Conservation (phyloP, 768 basidiomycete species). For the Terana coerulea region DNA sequence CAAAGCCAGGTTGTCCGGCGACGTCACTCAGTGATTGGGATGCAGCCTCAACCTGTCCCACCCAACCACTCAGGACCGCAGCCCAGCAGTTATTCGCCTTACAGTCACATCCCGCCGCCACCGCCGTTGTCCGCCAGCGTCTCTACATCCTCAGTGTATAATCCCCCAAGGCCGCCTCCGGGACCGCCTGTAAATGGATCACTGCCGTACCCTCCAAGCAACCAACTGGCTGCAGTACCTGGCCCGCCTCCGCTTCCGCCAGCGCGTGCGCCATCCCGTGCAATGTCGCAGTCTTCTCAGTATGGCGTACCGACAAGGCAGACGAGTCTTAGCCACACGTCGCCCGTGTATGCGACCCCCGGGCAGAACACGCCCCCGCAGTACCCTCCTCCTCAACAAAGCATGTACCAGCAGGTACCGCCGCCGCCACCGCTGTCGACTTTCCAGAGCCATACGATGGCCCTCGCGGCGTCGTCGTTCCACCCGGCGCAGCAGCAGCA, state of each 20-base stretch:
- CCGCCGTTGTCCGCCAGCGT: not conserved
- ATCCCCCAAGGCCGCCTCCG: not conserved
- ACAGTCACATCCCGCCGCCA: conserved; percentile 22
- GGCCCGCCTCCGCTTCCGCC: conserved; percentile 30
- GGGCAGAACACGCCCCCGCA: conserved; percentile 11
- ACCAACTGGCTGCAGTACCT: conserved; percentile 3
- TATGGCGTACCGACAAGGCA: conserved; percentile 1
- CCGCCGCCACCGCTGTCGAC: conserved; percentile 9
- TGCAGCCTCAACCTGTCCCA: conserved; percentile 1
- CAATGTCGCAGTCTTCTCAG: not conserved
- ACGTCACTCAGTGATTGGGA: conserved; percentile 1
- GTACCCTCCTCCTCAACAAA: conserved; percentile 11
- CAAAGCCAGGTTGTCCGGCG: not conserved
- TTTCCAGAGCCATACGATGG: conserved; percentile 2
- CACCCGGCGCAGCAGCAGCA: not conserved
- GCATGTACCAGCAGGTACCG: conserved; percentile 1
- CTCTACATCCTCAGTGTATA: not conserved
- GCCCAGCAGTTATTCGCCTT: conserved; percentile 27
- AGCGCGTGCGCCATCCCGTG: conserved; percentile 6
- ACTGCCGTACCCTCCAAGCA: conserved; percentile 5
- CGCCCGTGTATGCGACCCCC: conserved; percentile 7
- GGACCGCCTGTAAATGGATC: not conserved
- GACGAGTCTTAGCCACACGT: not conserved
- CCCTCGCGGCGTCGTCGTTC: not conserved
- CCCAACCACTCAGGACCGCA: conserved; percentile 1